Base-by-base conservation (phyloP, 192 early-diverging fungal species). In the Paraglomus occultum region DNA sequence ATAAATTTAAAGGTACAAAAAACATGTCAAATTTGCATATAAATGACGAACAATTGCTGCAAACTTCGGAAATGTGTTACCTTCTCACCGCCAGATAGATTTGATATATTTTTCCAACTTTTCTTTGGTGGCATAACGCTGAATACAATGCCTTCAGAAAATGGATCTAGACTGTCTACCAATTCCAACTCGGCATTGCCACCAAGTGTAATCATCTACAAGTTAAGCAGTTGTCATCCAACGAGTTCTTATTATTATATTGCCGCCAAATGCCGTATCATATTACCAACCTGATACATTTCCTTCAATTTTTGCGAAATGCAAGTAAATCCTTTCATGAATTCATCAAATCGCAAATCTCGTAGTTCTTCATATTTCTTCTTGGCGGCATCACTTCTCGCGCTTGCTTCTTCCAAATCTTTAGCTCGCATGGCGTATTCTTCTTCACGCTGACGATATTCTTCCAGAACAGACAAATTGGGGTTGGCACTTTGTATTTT, bases 111-210 rank as follows among this genome's bases (percentile, higher is more conserved):
- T 75, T 97, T 98, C 97, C 97, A 99, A 51, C 92, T 94, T 83
- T 99, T 98, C 76, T 96, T 96, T 55, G 97, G 97, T 20, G 97
- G 97, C 97, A 98, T 98, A 7, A 99, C 97, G 74, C 90, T 92
- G 74, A 99, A 99, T 40, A 98, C 85, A 48, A 99, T 91, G 31
- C 97, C 97, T 76, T 99, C 97, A 11, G 96, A 96, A 78, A 99
- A 99, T 1, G 97, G 97, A 76, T 99, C 97, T 80, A 99, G 78
- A 73, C 85, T 89, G 71, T 99, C 97, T 6, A 98, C 95, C 40
- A 98, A 82, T 76, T 99, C 97, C 40, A 99, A 83, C 79, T 99
- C 97, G 0, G 97, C 96, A 74, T 97, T 97, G 14, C 97, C 97
- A 39, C 97, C 97, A 15, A 98, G 75, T 1, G 97, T 98, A 71